Conservation (phyloP, 2,329 filamentous ascomycete species). For the Penicillium sp. region DNA sequence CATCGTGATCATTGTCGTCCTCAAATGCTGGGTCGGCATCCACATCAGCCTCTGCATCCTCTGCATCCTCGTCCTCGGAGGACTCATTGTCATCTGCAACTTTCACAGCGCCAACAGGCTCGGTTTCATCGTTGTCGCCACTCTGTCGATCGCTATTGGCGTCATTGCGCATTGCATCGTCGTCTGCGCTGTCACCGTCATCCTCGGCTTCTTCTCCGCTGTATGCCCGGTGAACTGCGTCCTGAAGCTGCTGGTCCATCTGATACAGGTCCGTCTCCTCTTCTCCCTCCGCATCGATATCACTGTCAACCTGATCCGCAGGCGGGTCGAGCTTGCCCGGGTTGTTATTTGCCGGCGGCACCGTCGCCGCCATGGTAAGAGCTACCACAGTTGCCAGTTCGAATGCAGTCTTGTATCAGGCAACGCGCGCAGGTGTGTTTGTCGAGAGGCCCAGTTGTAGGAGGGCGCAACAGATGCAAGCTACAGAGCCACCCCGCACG, state of each 20-base stretch:
- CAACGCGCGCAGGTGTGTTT: constrained; percentile 5
- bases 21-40: constrained; percentile 43
- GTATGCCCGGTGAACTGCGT: constrained; percentile 36
- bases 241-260: constrained; percentile 38
- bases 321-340: constrained; percentile 29
- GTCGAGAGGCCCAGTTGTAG: constrained; percentile 8
- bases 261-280: constrained; percentile 41
- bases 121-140: constrained; percentile 44
- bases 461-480: constrained; percentile 23
- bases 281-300: constrained; percentile 44
- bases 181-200: constrained; percentile 26
- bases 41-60: constrained; percentile 40
- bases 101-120: constrained; percentile 38
- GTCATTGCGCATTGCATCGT: constrained; percentile 25
- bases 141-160: constrained; percentile 31
- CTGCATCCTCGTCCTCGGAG: constrained; percentile 37
- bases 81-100: constrained; percentile 27
- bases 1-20: constrained; percentile 38
- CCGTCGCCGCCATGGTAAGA: constrained; percentile 39
- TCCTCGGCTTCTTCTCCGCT: constrained; percentile 30
- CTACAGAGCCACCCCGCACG: constrained; percentile 29
- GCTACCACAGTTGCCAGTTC: constrained; percentile 38
- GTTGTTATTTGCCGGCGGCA: constrained; percentile 38
- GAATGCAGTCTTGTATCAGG: constrained; percentile 13
- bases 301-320: constrained; percentile 36